Evolutionary conservation across 192 early-diverging fungal species (phyloP).

Genomic region (Polychytrium aggregatum): DNA sequence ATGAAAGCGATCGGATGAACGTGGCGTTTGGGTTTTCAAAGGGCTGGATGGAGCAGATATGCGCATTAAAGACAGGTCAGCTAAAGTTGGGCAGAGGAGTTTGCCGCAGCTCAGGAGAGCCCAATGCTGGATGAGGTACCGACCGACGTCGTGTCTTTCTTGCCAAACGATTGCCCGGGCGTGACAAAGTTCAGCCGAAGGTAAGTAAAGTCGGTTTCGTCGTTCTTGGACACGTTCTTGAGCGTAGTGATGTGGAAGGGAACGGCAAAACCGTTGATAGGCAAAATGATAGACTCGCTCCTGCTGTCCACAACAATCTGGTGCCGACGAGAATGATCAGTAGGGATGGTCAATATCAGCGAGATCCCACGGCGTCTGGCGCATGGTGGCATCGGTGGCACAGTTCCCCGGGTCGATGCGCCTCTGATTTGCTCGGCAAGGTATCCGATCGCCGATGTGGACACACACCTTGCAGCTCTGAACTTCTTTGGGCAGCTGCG

Average conservation of each 20-base stretch:
- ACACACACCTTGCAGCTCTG: conserved; percentile 51
- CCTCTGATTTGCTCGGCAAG: no score
- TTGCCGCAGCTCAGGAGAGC: no score
- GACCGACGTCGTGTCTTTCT: conserved; percentile 87
- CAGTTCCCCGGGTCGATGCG: no score
- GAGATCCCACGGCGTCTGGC: no score
- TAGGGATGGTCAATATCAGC: no score
- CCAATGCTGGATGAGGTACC: no score
- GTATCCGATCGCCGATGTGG: no score
- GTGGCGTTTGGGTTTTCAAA: conserved; percentile 79
- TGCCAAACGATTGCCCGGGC: conserved; percentile 82
- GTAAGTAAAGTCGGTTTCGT: conserved; percentile 83
- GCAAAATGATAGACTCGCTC: conserved; percentile 80
- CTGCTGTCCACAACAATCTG: conserved; percentile 84
- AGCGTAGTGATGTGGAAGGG: conserved; percentile 97
- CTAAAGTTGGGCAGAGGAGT: no score
- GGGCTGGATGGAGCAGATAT: conserved; percentile 46
- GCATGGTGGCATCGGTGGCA: no score
- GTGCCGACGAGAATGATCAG: neutral
- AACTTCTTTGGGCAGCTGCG: conserved; percentile 68
- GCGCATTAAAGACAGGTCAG: no score
- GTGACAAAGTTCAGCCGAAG: conserved; percentile 92
- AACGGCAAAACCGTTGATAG: conserved; percentile 90
- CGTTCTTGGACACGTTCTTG: conserved; percentile 86
- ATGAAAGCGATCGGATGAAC: conserved; percentile 87